Base-by-base conservation (phyloP, 306 rosid genomes). In the Cyclanthera cordifolia region DNA sequence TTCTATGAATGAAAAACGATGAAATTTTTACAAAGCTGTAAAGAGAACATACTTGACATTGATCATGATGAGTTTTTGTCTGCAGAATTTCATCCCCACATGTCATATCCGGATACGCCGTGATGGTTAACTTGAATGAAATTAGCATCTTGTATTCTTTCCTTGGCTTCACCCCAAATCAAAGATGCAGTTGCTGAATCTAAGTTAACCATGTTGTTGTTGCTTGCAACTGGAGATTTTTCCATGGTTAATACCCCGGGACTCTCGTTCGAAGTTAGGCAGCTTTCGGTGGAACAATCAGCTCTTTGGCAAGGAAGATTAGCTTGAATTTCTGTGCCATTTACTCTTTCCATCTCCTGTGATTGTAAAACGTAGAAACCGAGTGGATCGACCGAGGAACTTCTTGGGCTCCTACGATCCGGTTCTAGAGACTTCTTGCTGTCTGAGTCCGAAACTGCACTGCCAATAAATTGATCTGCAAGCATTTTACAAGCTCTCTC, bases 401-500 rank as follows among this genome's bases (percentile, higher is more conserved):
- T 82, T 80, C 89, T 84, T 4, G 83, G 75, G 60, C 79, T 70
- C 81, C 83, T 93, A 25, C 70, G 80, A 58, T 77, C 94, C 69
- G 52, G 73, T 74, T 78, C 94, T 74, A 84, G 91, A 67, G 81
- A 73, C 69, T 84, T 87, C 69, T 87, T 92, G 81, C 49, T 77
- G 51, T 85, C 86, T 1, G 91, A 84, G 80, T 86, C 90, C 32
- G 79, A 78, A 21, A 83, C 84, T 4, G 90, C 74, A 72, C 90
- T 88, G 64, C 94, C 87, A 21, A 93, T 82, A 59, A 90, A 87
- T 55, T 93, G 96, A 81, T 93, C 95, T 17, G 95, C 99, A 24
- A 93, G 87, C 95, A 93, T 90, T 82, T 88, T 90, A 81, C 99
- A 93, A 64, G 99, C 96, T 82, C 94, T 87, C 83, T 93, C 99